Percentiles rank a stretch among this genome's conserved stretches.
Conservation (phyloP, 345 rosid species). For the Diplotaxis tenuifolia region DNA sequence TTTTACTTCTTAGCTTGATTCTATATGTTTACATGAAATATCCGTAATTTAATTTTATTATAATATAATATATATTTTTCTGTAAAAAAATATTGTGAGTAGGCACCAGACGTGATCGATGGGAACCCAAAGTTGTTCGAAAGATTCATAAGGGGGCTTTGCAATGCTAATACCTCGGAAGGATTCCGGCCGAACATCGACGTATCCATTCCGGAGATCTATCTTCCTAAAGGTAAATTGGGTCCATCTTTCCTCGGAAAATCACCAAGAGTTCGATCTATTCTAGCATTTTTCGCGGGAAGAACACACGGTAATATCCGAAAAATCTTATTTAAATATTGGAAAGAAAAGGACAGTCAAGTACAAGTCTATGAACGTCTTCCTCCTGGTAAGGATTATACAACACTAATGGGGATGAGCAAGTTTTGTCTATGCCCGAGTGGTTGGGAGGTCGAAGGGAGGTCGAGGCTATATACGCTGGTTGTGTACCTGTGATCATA, state of each 20-base stretch:
- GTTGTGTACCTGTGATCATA: constrained; percentile 63
- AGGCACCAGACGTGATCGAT: constrained; percentile 53
- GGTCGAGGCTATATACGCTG: constrained; percentile 65
- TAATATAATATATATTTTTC: not conserved
- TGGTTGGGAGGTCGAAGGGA: constrained; percentile 49
- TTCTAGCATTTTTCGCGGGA: constrained; percentile 53
- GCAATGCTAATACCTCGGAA: constrained; percentile 62
- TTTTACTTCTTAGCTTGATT: not conserved
- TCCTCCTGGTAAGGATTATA: constrained; percentile 43
- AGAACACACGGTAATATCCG: constrained; percentile 44
- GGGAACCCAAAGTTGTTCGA: constrained; percentile 40
- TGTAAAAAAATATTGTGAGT: not conserved
- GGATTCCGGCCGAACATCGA: constrained; percentile 47
- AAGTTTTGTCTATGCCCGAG: constrained; percentile 62
- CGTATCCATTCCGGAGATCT: constrained; percentile 56
- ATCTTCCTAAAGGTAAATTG: constrained; percentile 42
- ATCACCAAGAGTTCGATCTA: constrained; percentile 34
- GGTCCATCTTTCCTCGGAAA: constrained; percentile 32
- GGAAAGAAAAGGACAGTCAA: constrained; percentile 48
- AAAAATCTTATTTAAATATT: constrained; percentile 40
- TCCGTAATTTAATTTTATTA: not conserved
- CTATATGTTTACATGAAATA: not conserved
- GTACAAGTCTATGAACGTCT: constrained; percentile 49
- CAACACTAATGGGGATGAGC: constrained; percentile 43
- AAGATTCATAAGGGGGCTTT: constrained; percentile 48